phyloP scores from a whole-genome alignment of 2,329 filamentous ascomycete genomes.

The Tolypocladium sp. region DNA sequence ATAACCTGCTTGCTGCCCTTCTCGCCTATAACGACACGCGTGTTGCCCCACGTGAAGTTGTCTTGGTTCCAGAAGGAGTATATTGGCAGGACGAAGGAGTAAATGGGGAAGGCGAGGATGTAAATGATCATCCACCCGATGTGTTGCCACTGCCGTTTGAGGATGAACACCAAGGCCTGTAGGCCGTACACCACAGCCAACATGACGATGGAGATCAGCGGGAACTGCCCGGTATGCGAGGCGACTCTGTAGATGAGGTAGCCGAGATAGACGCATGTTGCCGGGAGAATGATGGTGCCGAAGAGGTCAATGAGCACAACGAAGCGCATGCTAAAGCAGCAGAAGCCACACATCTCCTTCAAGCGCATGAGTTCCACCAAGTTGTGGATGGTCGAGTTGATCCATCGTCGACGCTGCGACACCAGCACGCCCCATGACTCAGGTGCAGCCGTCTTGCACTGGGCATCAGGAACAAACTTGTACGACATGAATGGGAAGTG shows the following conservation, averaged over 20 bases:
- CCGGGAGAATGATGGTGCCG: conserved; percentile 85
- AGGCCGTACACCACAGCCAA: conserved; percentile 89
- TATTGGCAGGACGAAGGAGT: conserved; percentile 80
- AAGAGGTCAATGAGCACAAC: conserved; percentile 91
- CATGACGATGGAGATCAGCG: conserved; percentile 80
- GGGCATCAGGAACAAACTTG: conserved; percentile 92
- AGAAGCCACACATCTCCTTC: conserved; percentile 95
- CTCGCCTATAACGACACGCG: conserved; percentile 91
- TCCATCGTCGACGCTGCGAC: conserved; percentile 98
- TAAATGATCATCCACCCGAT: conserved; percentile 99
- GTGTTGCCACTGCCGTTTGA: conserved; percentile 97
- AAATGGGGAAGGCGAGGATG: conserved; percentile 88
- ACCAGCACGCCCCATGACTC: conserved; percentile 90
- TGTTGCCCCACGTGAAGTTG: conserved; percentile 98
- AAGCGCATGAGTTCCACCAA: conserved; percentile 82
- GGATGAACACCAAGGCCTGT: conserved; percentile 90
- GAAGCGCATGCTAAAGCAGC: conserved; percentile 97
- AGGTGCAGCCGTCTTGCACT: conserved; percentile 86
- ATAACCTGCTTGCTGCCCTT: conserved; percentile 87
- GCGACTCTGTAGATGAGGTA: conserved; percentile 80
- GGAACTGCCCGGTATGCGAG: conserved; percentile 63
- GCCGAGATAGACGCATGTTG: conserved; percentile 75
- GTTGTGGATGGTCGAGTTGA: conserved; percentile 98
- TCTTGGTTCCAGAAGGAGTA: conserved; percentile 99
- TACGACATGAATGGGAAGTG: conserved; percentile 92